Conservation (phyloP, 192 early-diverging fungal species). For the Funneliformis geosporum region DNA sequence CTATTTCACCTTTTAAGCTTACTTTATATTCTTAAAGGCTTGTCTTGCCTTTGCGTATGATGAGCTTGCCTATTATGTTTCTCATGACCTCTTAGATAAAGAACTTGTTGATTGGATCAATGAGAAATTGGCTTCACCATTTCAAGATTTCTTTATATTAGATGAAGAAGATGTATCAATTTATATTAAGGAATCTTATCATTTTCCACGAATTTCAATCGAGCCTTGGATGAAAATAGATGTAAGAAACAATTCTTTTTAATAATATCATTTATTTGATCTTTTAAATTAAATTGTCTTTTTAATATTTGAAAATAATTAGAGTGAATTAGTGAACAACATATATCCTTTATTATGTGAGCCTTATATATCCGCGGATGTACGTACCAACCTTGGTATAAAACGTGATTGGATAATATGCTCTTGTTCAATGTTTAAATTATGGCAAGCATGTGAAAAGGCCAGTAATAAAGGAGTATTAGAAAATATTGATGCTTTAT, state of each 20-base stretch:
- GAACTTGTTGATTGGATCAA: slow-evolving; percentile 68
- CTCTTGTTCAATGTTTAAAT: slow-evolving; percentile 66
- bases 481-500: slow-evolving; percentile 66
- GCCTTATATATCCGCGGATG: slow-evolving; percentile 25
- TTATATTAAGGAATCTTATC: slow-evolving; percentile 25
- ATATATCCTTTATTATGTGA: slow-evolving; percentile 46
- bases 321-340: slow-evolving; percentile 33
- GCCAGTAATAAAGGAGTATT: slow-evolving; percentile 51
- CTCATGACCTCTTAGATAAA: slow-evolving; percentile 49
- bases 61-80: slow-evolving; percentile 69
- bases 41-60: slow-evolving; percentile 72
- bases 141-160: slow-evolving; percentile 60
- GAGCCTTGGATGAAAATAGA: slow-evolving; percentile 53
- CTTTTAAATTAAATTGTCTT: background rate
- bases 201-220: slow-evolving; percentile 32
- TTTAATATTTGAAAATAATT: background rate
- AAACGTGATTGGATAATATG: slow-evolving; percentile 48
- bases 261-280: background rate
- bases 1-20: background rate
- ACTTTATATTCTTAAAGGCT: slow-evolving; percentile 39
- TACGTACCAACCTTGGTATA: slow-evolving; percentile 25
- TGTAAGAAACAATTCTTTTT: slow-evolving; percentile 31
- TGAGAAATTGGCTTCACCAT: slow-evolving; percentile 61
- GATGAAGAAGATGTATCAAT: slow-evolving; percentile 42
- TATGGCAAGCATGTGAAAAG: slow-evolving; percentile 74